phyloP scores from a whole-genome alignment of 164 flowering plant genomes.

The Kingdonia uniflora region DNA sequence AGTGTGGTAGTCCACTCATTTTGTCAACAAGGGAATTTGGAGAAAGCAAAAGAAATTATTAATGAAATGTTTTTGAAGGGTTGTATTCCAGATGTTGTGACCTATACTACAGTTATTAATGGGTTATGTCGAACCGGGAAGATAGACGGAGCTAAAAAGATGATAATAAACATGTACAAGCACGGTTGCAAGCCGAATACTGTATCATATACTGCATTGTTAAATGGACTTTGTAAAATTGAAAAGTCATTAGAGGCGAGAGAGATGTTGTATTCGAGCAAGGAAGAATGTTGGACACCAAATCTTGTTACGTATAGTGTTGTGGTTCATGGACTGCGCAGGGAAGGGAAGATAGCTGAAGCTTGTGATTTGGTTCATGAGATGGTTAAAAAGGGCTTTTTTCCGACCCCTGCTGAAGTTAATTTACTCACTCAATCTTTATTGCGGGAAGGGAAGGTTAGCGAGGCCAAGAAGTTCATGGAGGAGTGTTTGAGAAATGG shows the following conservation, averaged over 20 bases:
- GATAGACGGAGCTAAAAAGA: slow-evolving; percentile 69
- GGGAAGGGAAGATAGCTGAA: slow-evolving; percentile 63
- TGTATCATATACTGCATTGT: slow-evolving; percentile 67
- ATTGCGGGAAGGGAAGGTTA: slow-evolving; percentile 40
- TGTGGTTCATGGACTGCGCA: slow-evolving; percentile 79
- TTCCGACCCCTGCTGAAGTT: slow-evolving; percentile 70
- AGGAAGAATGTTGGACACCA: slow-evolving; percentile 85
- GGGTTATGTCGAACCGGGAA: slow-evolving; percentile 63
- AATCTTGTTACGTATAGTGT: slow-evolving; percentile 80
- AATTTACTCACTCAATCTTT: slow-evolving; percentile 61
- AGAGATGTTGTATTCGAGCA: slow-evolving; percentile 63
- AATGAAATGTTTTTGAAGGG: slow-evolving; percentile 60
- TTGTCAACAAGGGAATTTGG: slow-evolving; percentile 53
- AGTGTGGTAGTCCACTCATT: slow-evolving; percentile 67
- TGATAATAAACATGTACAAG: slow-evolving; percentile 66
- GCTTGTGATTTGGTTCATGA: slow-evolving; percentile 65
- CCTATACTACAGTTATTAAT: slow-evolving; percentile 68
- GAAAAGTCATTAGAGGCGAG: slow-evolving; percentile 78
- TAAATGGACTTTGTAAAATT: slow-evolving; percentile 59
- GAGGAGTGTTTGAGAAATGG: slow-evolving; percentile 68
- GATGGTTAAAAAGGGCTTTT: slow-evolving; percentile 64
- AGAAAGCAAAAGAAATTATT: slow-evolving; percentile 65
- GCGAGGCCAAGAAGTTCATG: slow-evolving; percentile 63
- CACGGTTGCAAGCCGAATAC: slow-evolving; percentile 84
- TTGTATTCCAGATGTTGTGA: slow-evolving; percentile 84